These are phyloP conservation scores for Pythium guiyangense DNA, from an alignment of 352 stramenopile species.

Conservation along the genomic window DNA sequence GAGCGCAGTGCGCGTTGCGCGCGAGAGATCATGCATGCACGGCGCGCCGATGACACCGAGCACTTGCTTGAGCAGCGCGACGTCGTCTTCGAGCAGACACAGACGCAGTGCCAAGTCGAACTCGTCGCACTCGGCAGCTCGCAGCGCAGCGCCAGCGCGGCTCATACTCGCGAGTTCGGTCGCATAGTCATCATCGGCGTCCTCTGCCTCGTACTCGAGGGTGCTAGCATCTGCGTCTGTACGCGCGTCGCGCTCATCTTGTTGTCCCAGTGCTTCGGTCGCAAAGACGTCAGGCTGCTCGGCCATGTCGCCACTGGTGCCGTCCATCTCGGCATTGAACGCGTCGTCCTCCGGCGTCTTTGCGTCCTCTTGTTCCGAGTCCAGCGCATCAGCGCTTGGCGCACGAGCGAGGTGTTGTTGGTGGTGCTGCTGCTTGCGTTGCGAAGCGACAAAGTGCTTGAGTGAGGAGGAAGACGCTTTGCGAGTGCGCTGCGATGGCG, in stretches of 20 bases:
- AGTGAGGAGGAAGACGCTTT: slow-evolving; percentile 7
- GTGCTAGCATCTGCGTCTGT: not conserved
- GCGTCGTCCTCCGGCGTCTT: not conserved
- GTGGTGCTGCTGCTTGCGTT: slow-evolving; percentile 12
- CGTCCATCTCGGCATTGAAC: not conserved
- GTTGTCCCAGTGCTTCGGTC: not conserved
- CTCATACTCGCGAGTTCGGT: slow-evolving; percentile 20
- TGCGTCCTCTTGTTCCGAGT: not conserved
- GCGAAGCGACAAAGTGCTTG: slow-evolving; percentile 26
- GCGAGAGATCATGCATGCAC: slow-evolving; percentile 29
- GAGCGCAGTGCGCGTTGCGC: slow-evolving; percentile 30
- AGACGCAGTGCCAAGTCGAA: slow-evolving; percentile 51
- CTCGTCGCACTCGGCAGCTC: slow-evolving; percentile 34
- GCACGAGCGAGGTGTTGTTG: not conserved
- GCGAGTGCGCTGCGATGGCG: not conserved
- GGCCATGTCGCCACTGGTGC: not conserved
- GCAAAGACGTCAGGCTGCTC: not conserved
- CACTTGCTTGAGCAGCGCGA: slow-evolving; percentile 30
- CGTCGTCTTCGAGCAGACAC: slow-evolving; percentile 50
- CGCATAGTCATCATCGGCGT: slow-evolving; percentile 3
- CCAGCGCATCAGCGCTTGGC: not conserved
- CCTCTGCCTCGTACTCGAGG: slow-evolving; percentile 10
- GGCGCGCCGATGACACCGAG: slow-evolving; percentile 25
- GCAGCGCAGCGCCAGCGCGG: slow-evolving; percentile 29
- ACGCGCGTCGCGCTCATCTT: not conserved